Base-by-base conservation (phyloP, 148 eudicot genomes). In the Camellia granthamiana region DNA sequence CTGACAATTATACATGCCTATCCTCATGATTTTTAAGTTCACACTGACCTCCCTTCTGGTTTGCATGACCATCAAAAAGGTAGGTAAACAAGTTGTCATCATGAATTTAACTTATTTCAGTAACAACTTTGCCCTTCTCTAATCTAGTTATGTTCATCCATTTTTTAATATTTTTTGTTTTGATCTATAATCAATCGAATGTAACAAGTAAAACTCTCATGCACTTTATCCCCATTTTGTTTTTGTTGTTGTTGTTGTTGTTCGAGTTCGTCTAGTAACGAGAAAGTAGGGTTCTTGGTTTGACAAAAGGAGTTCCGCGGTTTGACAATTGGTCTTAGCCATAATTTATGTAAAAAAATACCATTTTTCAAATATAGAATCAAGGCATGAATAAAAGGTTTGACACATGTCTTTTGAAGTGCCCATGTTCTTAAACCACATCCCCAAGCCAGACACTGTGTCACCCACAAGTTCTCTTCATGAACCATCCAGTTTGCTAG, bases 41-140 rank as follows among this genome's bases (percentile, higher is more conserved):
- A 30, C 60, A 74, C 1, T 44, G 78, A 76, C 69, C 56, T 19
- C 75, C 52, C 16, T 19, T 72, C 75, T 21, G 16, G 75, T 30
- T 14, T 21, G 72, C 43, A 49, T n/a, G 52, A 9, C 10, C 41
- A 56, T 64, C 65, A 68, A 54, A 7, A 77, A 56, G 44, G 43
- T 56, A 55, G 3, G 13, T 41, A 68, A 9, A 55, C n/a, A 42
- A 52, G 44, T 63, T n/a, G 18, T 30, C 21, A 46, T 63, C 62
- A 52, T 47, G 55, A n/a, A 64, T 47, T 61, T 14, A 64, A 49
- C 56, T 18, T 44, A 58, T 71, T 30, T 52, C 64, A 46, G 21
- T 41, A 63, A 1, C 3, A 38, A 59, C 43, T 46, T 60, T 58
- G 7, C 63, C 69, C 56, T 61, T 46, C 42, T 19, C 78, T 62